Evolutionary conservation across 352 stramenopile species (phyloP), one percentile per base, ranked within the genome.

Genomic region (Peronospora destructor): DNA sequence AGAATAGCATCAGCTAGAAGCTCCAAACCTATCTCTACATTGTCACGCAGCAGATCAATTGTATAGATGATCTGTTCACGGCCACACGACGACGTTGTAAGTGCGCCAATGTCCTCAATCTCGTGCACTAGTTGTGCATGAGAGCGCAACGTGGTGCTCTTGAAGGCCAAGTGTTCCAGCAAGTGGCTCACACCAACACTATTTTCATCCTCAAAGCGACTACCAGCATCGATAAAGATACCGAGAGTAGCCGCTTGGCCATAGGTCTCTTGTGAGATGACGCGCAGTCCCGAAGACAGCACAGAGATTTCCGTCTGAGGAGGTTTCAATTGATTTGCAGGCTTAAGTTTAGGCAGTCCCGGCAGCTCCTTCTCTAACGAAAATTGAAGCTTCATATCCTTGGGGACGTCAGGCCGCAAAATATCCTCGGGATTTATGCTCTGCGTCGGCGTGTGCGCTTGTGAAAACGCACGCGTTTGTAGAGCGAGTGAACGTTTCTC

Each of bases 31-130:
- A 80, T 69, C 33, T 87, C 73, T 6, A 97, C 80, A 57, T 97
- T 97, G 56, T 98, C 93, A 34, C 95, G 83, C 35, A 98, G 68
- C 37, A 98, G 67, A 66, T 98, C 95, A 52, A 98, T 86, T 54
- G 89, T 98, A 69, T 98, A 97, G 39, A 98, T 89, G 54, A 98
- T 97, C 73, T 98, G 92, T 62, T 99, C 95, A 39, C 95, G 76
- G 28, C 81, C 86, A 23, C 78, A 86, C 14, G 89, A 95, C 34
- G 91, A 90, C 43, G 94, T 97, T 10, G 82, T 89, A 40, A 93
- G 85, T 25, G 76, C 93, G 35, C 95, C 94, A 49, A 98, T 94
- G 37, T 90, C 76, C 64, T 98, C 92, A 30, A 98, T 77, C 46
- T 96, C 78, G 29, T 79, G 82, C 49, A 95, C 79, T 14, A 95